A percentile compares a stretch with the other conserved stretches of the same genome.
phyloP scores from a whole-genome alignment of 2,329 filamentous ascomycete species.

The Madurella fahalii region DNA sequence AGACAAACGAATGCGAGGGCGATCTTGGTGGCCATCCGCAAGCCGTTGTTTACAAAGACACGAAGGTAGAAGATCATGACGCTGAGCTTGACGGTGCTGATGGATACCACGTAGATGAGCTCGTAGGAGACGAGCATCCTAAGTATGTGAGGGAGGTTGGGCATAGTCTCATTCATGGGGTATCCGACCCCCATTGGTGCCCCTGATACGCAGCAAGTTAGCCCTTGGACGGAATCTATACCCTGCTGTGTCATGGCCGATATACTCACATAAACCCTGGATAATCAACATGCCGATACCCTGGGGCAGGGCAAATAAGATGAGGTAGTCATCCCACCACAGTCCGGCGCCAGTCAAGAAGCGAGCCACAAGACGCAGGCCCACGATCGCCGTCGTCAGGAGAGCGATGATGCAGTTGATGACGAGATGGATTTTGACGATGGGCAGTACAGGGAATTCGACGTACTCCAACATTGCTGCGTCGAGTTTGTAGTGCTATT shows the following conservation, averaged over 20 bases:
- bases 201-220: conserved; percentile 6
- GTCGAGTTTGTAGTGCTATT: neutral
- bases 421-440: conserved; percentile 27
- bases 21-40: conserved; percentile 31
- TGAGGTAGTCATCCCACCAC: conserved; percentile 38
- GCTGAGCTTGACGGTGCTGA: conserved; percentile 38
- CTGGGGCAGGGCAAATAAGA: conserved; percentile 32
- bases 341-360: conserved; percentile 27
- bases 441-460: conserved; percentile 19
- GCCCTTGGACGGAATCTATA: too few relatives aligned
- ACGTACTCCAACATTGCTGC: conserved; percentile 17
- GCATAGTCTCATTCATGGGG: conserved; percentile 20
- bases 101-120: conserved; percentile 34
- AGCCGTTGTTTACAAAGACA: conserved; percentile 34
- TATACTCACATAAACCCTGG: conserved; percentile 31
- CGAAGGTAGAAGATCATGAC: conserved; percentile 42
- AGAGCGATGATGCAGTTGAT: conserved; percentile 25
- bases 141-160: conserved; percentile 25
- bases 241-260: neutral
- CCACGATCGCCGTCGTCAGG: conserved; percentile 26
- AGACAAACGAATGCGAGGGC: conserved; percentile 25
- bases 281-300: conserved; percentile 30
- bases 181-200: conserved; percentile 28
- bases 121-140: conserved; percentile 38
- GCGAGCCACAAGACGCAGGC: conserved; percentile 28